Evolutionary conservation across 305 asterid genomes (phyloP).

Genomic region (Stenogyne calaminthoides): DNA sequence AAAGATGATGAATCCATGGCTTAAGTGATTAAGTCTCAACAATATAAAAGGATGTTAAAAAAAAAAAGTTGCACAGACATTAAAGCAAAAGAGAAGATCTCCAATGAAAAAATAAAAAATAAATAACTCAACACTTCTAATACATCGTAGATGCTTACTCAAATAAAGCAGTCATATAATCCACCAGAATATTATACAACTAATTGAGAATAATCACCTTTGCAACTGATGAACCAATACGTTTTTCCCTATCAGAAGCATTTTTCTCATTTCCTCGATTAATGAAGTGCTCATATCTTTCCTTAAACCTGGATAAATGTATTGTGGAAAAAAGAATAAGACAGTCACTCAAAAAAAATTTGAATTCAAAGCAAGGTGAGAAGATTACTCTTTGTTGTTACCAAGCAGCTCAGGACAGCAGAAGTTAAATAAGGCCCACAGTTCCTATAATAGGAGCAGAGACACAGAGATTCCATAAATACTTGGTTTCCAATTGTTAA

Average conservation of each 20-base stretch:
- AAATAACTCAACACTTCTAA: neutral
- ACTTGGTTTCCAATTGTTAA: constrained; percentile 3
- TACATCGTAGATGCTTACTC: constrained; percentile 3
- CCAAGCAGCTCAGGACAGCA: constrained; percentile 90
- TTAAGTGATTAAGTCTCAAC: neutral
- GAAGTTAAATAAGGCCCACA: constrained; percentile 94
- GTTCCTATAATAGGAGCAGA: constrained; percentile 51
- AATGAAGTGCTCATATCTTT: constrained; percentile 74
- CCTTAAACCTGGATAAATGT: constrained; percentile 65
- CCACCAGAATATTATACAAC: neutral
- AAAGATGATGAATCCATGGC: neutral
- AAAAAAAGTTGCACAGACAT: neutral
- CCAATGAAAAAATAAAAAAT: neutral
- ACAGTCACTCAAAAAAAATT: constrained; percentile 28
- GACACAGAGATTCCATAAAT: constrained; percentile 22
- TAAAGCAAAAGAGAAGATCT: constrained; percentile 4
- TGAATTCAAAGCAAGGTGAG: constrained; percentile 29
- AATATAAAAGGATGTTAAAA: neutral
- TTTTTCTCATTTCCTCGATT: constrained; percentile 89
- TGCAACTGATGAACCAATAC: constrained; percentile 84
- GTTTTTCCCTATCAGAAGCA: constrained; percentile 92
- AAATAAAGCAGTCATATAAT: constrained; percentile 1
- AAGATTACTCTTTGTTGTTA: constrained; percentile 76
- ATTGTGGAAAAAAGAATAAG: constrained; percentile 20
- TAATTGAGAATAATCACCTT: constrained; percentile 52